A percentile compares a stretch with the other conserved stretches of the same genome.
phyloP scores from a whole-genome alignment of 2,329 filamentous ascomycete genomes.

The Pyricularia pennisetigena region DNA sequence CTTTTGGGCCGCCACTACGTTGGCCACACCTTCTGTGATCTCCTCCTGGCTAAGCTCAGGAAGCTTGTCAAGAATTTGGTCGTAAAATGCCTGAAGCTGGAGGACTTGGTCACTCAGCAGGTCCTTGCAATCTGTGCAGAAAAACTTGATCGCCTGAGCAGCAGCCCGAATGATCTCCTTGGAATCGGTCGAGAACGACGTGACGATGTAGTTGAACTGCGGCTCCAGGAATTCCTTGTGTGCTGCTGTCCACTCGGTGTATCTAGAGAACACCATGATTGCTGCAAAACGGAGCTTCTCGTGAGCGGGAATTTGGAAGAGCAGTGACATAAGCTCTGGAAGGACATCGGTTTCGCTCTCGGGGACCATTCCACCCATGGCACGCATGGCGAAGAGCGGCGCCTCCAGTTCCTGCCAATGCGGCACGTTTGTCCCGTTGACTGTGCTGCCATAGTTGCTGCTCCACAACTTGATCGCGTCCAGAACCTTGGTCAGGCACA shows the following conservation, averaged over 20 bases:
- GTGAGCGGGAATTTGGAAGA: conserved; percentile 89
- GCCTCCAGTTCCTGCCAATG: conserved; percentile 97
- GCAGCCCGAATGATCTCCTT: conserved; percentile 87
- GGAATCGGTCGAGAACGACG: conserved; percentile 79
- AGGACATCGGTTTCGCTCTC: conserved; percentile 80
- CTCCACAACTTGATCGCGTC: conserved; percentile 83
- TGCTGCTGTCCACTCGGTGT: conserved; percentile 94
- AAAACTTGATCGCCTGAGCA: conserved; percentile 90
- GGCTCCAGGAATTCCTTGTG: conserved; percentile 87
- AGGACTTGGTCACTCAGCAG: conserved; percentile 74
- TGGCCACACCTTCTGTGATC: conserved; percentile 89
- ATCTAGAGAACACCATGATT: conserved; percentile 93
- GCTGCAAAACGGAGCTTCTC: conserved; percentile 98
- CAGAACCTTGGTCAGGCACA: conserved; percentile 85
- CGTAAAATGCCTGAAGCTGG: conserved; percentile 87
- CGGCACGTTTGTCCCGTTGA: conserved; percentile 65
- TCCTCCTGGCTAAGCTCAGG: conserved; percentile 87
- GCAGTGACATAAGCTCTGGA: conserved; percentile 82
- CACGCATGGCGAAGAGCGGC: conserved; percentile 87
- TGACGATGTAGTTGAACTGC: conserved; percentile 93
- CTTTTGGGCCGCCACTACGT: conserved; percentile 81
- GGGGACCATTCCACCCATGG: conserved; percentile 94
- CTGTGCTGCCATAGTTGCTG: conserved; percentile 67
- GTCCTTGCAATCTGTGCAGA: conserved; percentile 89
- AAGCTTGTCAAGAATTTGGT: conserved; percentile 77